Percentiles rank a stretch among this genome's conserved stretches.
Evolutionary conservation across 2,329 filamentous ascomycete species (phyloP).

Genomic region (Phaeosphaeria sp.): DNA sequence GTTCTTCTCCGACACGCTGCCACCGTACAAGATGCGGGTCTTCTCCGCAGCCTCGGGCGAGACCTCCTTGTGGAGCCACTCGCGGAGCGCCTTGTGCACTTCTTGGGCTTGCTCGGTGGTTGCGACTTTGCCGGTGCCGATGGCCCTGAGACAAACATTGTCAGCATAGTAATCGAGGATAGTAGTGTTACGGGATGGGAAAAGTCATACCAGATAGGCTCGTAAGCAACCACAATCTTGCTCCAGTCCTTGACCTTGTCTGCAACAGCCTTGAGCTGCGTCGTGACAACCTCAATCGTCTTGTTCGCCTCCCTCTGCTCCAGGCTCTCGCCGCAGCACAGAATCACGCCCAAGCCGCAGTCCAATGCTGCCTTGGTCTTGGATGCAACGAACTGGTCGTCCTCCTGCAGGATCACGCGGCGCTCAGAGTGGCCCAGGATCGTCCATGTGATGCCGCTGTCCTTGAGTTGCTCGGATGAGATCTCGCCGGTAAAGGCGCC

Average conservation of each 20-base stretch:
- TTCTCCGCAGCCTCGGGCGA: conserved; percentile 80
- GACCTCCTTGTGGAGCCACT: conserved; percentile 78
- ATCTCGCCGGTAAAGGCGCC: conserved; percentile 98
- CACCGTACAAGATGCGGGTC: conserved; percentile 95
- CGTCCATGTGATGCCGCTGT: conserved; percentile 86
- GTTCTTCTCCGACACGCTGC: conserved; percentile 98
- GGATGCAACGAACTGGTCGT: conserved; percentile 79
- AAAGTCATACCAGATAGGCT: conserved; percentile 85
- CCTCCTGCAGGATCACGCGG: conserved; percentile 86
- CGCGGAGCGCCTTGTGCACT: conserved; percentile 77
- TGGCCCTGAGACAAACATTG: conserved; percentile 58
- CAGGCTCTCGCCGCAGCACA: conserved; percentile 96
- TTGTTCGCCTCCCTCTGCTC: conserved; percentile 86
- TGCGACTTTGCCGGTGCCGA: conserved; percentile 74
- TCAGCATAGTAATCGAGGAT: not conserved
- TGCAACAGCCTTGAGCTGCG: conserved; percentile 82
- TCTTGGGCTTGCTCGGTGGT: conserved; percentile 52
- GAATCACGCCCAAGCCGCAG: conserved; percentile 86
- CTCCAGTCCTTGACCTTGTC: conserved; percentile 85
- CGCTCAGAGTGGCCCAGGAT: conserved; percentile 96
- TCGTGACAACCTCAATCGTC: conserved; percentile 85
- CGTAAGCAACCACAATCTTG: conserved; percentile 96
- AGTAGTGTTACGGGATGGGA: not conserved
- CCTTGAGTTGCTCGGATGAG: conserved; percentile 87
- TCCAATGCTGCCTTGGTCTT: conserved; percentile 95